Conservation (phyloP, 345 rosid genomes). For the Lepidium aucheri region DNA sequence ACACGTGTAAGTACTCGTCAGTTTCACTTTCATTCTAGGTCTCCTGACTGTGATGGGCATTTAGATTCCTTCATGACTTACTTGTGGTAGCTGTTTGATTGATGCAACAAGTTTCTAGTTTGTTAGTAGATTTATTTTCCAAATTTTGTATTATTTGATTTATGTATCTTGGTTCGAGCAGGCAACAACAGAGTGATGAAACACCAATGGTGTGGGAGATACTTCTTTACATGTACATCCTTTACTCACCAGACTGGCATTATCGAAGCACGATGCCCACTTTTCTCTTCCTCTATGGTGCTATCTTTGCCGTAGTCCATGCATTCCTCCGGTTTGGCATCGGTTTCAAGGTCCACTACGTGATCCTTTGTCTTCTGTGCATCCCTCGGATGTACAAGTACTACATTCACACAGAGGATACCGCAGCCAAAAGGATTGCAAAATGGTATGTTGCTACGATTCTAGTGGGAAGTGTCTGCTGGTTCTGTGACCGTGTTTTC, state of each 20-base stretch:
- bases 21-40: neutral
- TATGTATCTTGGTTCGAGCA: conserved; percentile 12
- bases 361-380: conserved; percentile 72
- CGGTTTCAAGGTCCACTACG: conserved; percentile 84
- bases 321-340: conserved; percentile 58
- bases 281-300: conserved; percentile 85
- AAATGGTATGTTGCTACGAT: conserved; percentile 63
- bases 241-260: conserved; percentile 99
- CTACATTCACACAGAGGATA: conserved; percentile 74
- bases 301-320: conserved; percentile 64
- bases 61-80: neutral
- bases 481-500: conserved; percentile 62
- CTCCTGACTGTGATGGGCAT: neutral
- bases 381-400: conserved; percentile 91
- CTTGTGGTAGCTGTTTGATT: neutral
- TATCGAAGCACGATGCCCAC: conserved; percentile 94
- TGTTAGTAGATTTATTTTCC: neutral
- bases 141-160: neutral
- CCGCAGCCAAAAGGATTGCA: conserved; percentile 59
- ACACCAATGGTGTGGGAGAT: conserved; percentile 99
- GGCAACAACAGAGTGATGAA: conserved; percentile 98
- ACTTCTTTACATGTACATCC: conserved; percentile 89
- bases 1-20: conserved; percentile 44
- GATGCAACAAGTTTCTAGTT: neutral
- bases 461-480: conserved; percentile 50